Evolutionary conservation across 1,284 basidiomycete genomes (phyloP).

Genomic region (Boletus subluridellus): DNA sequence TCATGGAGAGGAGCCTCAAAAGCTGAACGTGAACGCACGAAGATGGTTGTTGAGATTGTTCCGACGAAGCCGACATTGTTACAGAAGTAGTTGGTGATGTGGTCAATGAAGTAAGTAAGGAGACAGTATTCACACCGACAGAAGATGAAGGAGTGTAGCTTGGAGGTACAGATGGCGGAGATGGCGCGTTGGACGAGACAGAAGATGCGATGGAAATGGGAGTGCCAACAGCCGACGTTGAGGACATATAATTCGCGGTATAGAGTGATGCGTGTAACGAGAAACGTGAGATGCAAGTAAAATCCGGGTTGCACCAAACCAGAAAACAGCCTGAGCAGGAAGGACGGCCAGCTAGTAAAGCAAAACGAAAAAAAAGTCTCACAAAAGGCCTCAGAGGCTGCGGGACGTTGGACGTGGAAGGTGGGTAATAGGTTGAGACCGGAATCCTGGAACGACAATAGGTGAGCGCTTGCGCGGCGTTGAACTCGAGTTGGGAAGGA

Average conservation of each 20-base stretch:
- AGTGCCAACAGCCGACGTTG: conserved; percentile 8
- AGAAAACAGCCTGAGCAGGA: conserved; percentile 8
- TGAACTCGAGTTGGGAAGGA: conserved; percentile 1
- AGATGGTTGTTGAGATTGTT: conserved; percentile 11
- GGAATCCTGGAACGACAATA: neutral
- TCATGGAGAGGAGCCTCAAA: conserved; percentile 13
- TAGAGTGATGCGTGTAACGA: conserved; percentile 4
- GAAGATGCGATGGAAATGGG: neutral
- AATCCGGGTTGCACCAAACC: conserved; percentile 1
- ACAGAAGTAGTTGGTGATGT: conserved; percentile 7
- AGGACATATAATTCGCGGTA: conserved; percentile 22
- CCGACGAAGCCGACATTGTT: conserved; percentile 9
- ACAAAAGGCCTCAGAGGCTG: neutral
- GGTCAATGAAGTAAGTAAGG: conserved; percentile 5
- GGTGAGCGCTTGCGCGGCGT: neutral
- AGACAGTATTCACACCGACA: conserved; percentile 3
- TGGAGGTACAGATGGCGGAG: neutral
- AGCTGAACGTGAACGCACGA: conserved; percentile 24
- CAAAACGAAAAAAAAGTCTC: conserved; percentile 4
- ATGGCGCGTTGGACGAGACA: conserved; percentile 5
- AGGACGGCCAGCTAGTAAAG: neutral
- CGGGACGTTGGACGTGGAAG: neutral
- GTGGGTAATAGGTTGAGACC: neutral
- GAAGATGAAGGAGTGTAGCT: neutral
- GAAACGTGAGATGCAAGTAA: conserved; percentile 10